Evolutionary conservation across 2,329 filamentous ascomycete genomes (phyloP).

Genomic region (Cryphonectria carpinicola): DNA sequence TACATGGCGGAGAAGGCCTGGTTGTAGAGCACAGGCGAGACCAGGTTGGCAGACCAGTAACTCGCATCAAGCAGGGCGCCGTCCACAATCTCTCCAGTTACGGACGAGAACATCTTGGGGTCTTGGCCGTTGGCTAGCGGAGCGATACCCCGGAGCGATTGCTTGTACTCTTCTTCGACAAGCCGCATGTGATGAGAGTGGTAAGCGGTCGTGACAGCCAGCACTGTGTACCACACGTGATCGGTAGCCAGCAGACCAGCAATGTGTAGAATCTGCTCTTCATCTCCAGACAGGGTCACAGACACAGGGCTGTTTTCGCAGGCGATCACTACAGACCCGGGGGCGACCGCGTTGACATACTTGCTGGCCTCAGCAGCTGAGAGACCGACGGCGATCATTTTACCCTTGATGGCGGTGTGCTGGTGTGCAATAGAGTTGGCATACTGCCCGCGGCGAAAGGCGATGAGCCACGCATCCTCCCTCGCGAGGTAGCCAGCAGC

Average conservation of each 20-base stretch:
- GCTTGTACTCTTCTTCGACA: slow-evolving; percentile 43
- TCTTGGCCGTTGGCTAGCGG: slow-evolving; percentile 4
- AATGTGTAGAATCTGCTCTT: slow-evolving; percentile 38
- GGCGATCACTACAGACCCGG: slow-evolving; percentile 41
- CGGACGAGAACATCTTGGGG: slow-evolving; percentile 46
- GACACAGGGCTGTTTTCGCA: slow-evolving; percentile 51
- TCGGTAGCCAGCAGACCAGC: slow-evolving; percentile 38
- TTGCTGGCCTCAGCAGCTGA: slow-evolving; percentile 35
- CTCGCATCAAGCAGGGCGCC: slow-evolving; percentile 36
- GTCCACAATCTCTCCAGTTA: slow-evolving; percentile 33
- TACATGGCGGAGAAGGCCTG: slow-evolving; percentile 43
- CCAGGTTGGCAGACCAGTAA: slow-evolving; percentile 54
- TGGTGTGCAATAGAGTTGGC: slow-evolving; percentile 37
- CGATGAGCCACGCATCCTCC: slow-evolving; percentile 46
- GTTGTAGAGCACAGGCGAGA: slow-evolving; percentile 49
- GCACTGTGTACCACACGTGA: slow-evolving; percentile 40
- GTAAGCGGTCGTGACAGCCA: slow-evolving; percentile 47
- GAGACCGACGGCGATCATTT: slow-evolving; percentile 48
- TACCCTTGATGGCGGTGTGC: slow-evolving; percentile 39
- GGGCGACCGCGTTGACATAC: slow-evolving; percentile 34
- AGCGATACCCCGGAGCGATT: slow-evolving; percentile 34
- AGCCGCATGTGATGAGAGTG: slow-evolving; percentile 50
- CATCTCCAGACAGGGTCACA: slow-evolving; percentile 48
- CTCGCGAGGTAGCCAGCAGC: slow-evolving; percentile 42
- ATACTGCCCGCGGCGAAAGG: slow-evolving; percentile 46